Conservation (phyloP, 2,329 filamentous ascomycete species). For the Metarhizium guizhouense region DNA sequence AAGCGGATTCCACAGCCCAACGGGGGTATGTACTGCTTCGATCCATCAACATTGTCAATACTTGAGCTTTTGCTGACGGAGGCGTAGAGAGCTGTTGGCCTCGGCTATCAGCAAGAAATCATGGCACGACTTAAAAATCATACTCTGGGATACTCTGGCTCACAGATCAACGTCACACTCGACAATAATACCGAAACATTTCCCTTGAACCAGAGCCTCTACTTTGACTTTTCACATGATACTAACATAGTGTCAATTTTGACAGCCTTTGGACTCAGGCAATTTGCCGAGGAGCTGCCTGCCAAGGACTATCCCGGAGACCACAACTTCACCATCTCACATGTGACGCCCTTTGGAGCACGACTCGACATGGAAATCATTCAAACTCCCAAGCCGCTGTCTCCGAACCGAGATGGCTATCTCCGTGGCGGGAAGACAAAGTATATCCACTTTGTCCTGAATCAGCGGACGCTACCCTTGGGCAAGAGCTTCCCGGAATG, state of each 20-base stretch:
- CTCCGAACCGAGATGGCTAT: slow-evolving; percentile 45
- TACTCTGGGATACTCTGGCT: slow-evolving; percentile 47
- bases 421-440: slow-evolving; percentile 44
- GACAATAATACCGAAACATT: slow-evolving; percentile 61
- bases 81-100: slow-evolving; percentile 54
- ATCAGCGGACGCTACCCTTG: slow-evolving; percentile 64
- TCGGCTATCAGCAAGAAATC: slow-evolving; percentile 66
- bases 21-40: slow-evolving; percentile 36
- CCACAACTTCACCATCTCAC: slow-evolving; percentile 56
- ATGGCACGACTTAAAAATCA: slow-evolving; percentile 62
- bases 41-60: neutral
- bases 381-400: slow-evolving; percentile 53
- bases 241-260: slow-evolving; percentile 63
- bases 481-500: slow-evolving; percentile 58
- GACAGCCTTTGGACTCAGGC: slow-evolving; percentile 62
- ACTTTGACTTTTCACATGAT: slow-evolving; percentile 73
- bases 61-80: neutral
- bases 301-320: slow-evolving; percentile 43
- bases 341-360: slow-evolving; percentile 63
- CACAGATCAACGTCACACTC: slow-evolving; percentile 60
- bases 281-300: slow-evolving; percentile 55
- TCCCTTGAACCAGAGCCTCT: slow-evolving; percentile 62
- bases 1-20: slow-evolving; percentile 54
- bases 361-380: slow-evolving; percentile 69
- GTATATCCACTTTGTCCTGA: slow-evolving; percentile 67